Base-by-base conservation (phyloP, 192 early-diverging fungal genomes). In the Entophlyctis luteolus region DNA sequence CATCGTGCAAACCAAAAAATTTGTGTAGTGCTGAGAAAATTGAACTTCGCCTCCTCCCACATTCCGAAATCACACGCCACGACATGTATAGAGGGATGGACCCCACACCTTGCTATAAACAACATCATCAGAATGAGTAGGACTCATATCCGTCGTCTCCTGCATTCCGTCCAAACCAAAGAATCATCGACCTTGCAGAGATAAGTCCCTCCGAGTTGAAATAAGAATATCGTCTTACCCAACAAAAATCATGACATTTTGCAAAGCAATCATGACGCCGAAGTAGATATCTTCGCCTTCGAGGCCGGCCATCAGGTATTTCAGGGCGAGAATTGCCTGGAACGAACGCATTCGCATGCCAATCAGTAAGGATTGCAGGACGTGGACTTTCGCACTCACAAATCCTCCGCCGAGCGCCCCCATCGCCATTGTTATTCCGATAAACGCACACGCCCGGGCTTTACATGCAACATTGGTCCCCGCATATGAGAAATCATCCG, bases 91-190 rank as follows among this genome's bases (percentile, higher is more conserved):
- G n/a, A n/a, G n/a, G n/a, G n/a, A n/a, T n/a, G n/a, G n/a, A n/a
- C n/a, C n/a, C n/a, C n/a, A n/a, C n/a, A n/a, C n/a, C n/a, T n/a
- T n/a, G n/a, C n/a, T n/a, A n/a, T n/a, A n/a, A n/a, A 28, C 42
- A 45, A 45, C 10, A 12, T n/a, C 42, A 12, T 52, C 49, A 52
- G 49, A 52, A 52, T 22, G 20, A 18, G 27, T 52, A 57, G 6
- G 28, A 37, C 46, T 54, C 36, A 34, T 62, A 48, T 14, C 59
- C 59, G 22, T 62, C 63, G 48, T 68, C 32, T 48, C 67, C 33
- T 53, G 58, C 0, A 52, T 81, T 81, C 54, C 76, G 35, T n/a
- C 79, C 79, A 54, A 81, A 81, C 79, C 79, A 81, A 8, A 81
- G 58, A 29, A 73, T 62, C 79, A 81, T 81, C 14, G 79, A 81